These are phyloP conservation scores for Asparagopsis taxiformis DNA, from an alignment of 31 red algal species.

Conservation along the genomic window DNA sequence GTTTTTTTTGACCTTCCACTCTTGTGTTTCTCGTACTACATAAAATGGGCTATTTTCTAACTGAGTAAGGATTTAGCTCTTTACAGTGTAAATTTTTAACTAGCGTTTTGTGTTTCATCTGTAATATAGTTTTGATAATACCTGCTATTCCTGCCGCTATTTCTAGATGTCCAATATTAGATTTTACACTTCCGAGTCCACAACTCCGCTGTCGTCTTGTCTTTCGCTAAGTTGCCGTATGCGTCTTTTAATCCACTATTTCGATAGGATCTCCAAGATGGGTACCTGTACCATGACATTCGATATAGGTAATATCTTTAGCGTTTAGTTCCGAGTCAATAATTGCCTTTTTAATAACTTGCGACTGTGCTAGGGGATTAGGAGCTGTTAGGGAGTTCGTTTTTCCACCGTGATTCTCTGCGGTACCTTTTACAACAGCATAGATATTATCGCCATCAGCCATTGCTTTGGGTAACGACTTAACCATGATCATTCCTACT, in stretches of 20 bases:
- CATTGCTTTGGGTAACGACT: not conserved
- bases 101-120: not conserved
- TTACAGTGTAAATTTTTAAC: not conserved
- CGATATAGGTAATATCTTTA: not conserved
- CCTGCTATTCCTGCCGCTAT: constrained; percentile 1
- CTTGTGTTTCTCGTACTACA: not conserved
- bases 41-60: no score
- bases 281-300: constrained; percentile 12
- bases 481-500: not conserved
- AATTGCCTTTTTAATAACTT: not conserved
- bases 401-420: not conserved
- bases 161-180: constrained; percentile 16
- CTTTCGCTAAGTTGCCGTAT: not conserved
- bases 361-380: not conserved
- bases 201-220: not conserved
- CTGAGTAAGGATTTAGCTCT: not conserved
- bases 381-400: constrained; percentile 4
- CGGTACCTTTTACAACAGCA: constrained; percentile 7
- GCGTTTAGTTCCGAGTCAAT: not conserved
- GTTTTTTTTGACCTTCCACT: not conserved
- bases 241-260: not conserved
- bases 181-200: not conserved
- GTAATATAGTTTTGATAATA: constrained; percentile 9
- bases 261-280: constrained; percentile 6
- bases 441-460: constrained; percentile 13